phyloP scores from a whole-genome alignment of 2,329 filamentous ascomycete species.

The Fusarium multiceps region DNA sequence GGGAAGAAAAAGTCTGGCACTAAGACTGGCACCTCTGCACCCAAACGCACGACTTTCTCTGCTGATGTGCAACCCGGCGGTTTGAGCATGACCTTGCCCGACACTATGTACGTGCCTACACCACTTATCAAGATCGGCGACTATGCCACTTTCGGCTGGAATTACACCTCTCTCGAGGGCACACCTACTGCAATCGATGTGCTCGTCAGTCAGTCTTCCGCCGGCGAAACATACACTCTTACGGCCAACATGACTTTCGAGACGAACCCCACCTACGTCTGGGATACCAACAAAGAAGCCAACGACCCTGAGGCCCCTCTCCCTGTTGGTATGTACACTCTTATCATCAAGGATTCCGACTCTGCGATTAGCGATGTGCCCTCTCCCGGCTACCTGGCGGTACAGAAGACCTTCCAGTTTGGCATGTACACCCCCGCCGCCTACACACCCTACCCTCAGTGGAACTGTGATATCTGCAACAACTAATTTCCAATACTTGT shows the following conservation, averaged over 20 bases:
- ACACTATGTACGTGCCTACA: constrained; percentile 55
- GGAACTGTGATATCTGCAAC: constrained; percentile 69
- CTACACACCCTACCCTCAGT: constrained; percentile 64
- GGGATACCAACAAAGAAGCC: constrained; percentile 67
- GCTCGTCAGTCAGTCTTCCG: constrained; percentile 65
- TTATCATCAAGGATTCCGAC: constrained; percentile 71
- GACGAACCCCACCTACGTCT: constrained; percentile 63
- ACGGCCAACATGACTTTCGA: constrained; percentile 71
- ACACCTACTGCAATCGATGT: constrained; percentile 71
- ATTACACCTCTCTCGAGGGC: constrained; percentile 70
- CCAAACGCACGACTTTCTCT: constrained; percentile 57
- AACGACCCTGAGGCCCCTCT: constrained; percentile 60
- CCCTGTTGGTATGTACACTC: constrained; percentile 66
- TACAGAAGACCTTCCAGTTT: constrained; percentile 63
- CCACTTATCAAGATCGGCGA: constrained; percentile 71
- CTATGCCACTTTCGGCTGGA: constrained; percentile 70
- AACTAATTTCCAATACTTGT: constrained; percentile 53
- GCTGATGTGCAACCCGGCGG: constrained; percentile 60
- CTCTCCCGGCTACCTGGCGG: constrained; percentile 66
- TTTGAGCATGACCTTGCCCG: constrained; percentile 65
- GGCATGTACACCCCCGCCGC: constrained; percentile 66
- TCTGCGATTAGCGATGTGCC: constrained; percentile 61
- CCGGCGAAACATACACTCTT: constrained; percentile 67
- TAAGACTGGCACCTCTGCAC: constrained; percentile 41
- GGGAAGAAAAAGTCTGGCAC: constrained; percentile 41